phyloP scores from a whole-genome alignment of 345 rosid genomes.

The Fremontodendron californicum region DNA sequence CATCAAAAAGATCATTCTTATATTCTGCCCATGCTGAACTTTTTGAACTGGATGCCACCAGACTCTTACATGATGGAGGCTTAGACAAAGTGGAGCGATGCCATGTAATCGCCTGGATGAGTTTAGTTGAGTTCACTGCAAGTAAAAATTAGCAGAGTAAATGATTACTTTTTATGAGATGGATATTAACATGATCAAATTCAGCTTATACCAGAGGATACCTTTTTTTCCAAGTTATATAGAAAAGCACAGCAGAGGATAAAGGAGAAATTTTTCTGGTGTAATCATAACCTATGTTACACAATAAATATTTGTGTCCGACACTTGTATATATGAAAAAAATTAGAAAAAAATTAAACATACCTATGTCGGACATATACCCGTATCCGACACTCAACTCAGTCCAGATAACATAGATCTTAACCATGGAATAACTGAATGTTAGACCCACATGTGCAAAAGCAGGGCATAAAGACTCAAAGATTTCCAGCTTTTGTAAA shows the following conservation, averaged over 20 bases:
- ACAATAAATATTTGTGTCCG: no score
- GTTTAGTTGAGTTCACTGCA: constrained; percentile 59
- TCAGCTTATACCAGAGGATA: background rate
- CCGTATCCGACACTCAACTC: no score
- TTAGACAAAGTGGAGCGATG: constrained; percentile 50
- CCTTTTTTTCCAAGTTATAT: no score
- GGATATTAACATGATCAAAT: background rate
- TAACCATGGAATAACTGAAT: background rate
- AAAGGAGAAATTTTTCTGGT: no score
- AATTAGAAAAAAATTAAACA: no score
- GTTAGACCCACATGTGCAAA: constrained; percentile 6
- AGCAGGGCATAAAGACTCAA: background rate
- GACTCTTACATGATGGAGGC: constrained; percentile 58
- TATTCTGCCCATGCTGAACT: constrained; percentile 49
- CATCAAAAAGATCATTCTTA: constrained; percentile 59
- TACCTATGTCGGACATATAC: no score
- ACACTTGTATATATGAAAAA: no score
- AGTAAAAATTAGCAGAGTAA: background rate
- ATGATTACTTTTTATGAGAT: background rate
- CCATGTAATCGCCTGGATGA: constrained; percentile 57
- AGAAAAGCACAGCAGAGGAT: no score
- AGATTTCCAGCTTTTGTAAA: background rate
- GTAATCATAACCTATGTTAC: no score
- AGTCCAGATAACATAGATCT: no score
- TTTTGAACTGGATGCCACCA: constrained; percentile 56